These are phyloP conservation scores for Trametes meyenii DNA, from an alignment of 768 basidiomycete genomes.

Conservation along the genomic window DNA sequence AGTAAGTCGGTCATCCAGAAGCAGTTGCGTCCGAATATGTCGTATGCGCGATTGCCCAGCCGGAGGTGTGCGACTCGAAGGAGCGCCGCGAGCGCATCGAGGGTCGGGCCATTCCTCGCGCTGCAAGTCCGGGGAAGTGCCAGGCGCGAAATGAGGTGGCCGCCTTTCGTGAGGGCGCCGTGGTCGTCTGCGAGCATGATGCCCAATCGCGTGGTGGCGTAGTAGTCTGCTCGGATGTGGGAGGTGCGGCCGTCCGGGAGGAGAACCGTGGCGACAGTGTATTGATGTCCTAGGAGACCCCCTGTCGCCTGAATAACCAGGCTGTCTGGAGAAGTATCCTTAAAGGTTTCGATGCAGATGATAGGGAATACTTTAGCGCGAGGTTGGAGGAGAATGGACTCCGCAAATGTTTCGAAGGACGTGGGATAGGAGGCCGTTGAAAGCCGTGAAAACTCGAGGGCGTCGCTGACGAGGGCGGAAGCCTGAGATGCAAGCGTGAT, in stretches of 20 bases:
- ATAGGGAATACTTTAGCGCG: neutral
- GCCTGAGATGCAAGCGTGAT: neutral
- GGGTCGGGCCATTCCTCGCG: neutral
- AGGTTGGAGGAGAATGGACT: neutral
- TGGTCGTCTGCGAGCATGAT: slow-evolving; percentile 6
- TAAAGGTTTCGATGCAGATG: slow-evolving; percentile 4
- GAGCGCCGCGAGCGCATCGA: slow-evolving; percentile 4
- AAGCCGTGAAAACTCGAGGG: neutral
- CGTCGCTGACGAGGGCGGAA: slow-evolving; percentile 6
- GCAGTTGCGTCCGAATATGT: slow-evolving; percentile 12
- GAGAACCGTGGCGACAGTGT: slow-evolving; percentile 6
- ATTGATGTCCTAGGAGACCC: slow-evolving; percentile 10
- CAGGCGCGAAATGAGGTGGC: slow-evolving; percentile 2
- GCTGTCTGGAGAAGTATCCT: slow-evolving; percentile 1
- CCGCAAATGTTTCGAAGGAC: neutral
- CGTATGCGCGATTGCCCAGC: neutral
- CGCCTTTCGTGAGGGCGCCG: neutral
- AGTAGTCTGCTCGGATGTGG: slow-evolving; percentile 1
- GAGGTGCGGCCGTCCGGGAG: neutral
- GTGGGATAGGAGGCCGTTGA: neutral
- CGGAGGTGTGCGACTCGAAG: neutral
- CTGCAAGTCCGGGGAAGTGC: neutral
- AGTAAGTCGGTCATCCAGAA: slow-evolving; percentile 16
- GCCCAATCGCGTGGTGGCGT: neutral
- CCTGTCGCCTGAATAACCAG: neutral